A percentile compares a stretch with the other conserved stretches of the same genome.
These are phyloP conservation scores for Symbiodinium natans DNA, from an alignment of 73 alveolate genomes.

Conservation along the genomic window DNA sequence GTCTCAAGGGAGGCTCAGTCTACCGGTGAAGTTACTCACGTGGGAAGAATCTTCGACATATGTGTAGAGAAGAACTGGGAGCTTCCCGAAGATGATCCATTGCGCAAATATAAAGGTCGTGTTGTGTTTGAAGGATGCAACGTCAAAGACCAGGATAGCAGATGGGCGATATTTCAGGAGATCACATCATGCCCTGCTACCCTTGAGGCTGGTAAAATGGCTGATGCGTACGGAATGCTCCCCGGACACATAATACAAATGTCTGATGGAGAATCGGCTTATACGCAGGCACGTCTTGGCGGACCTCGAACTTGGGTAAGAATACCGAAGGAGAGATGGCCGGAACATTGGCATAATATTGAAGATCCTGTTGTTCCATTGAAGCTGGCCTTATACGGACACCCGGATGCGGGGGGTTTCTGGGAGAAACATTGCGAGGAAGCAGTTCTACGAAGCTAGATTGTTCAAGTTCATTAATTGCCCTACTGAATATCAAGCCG, in stretches of 20 bases:
- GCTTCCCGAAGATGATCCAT: neutral
- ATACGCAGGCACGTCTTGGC: neutral
- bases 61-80: too few relatives aligned
- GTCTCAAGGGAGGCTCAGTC: neutral
- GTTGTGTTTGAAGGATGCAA: neutral
- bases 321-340: neutral
- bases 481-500: too few relatives aligned
- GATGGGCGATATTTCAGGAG: neutral
- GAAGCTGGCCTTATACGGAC: neutral
- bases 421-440: slow-evolving; percentile 4
- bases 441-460: too few relatives aligned
- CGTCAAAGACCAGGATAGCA: neutral
- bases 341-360: neutral
- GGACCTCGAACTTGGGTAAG: neutral
- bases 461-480: too few relatives aligned
- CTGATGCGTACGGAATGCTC: neutral
- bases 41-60: neutral
- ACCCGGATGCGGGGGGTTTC: neutral
- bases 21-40: neutral
- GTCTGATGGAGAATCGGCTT: neutral
- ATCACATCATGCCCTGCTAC: neutral
- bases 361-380: neutral
- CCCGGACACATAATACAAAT: neutral
- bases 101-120: neutral
- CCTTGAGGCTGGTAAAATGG: neutral